Evolutionary conservation across 2,329 filamentous ascomycete species (phyloP), one percentile per base, ranked within the genome.

Genomic region (Trichoderma gracile): DNA sequence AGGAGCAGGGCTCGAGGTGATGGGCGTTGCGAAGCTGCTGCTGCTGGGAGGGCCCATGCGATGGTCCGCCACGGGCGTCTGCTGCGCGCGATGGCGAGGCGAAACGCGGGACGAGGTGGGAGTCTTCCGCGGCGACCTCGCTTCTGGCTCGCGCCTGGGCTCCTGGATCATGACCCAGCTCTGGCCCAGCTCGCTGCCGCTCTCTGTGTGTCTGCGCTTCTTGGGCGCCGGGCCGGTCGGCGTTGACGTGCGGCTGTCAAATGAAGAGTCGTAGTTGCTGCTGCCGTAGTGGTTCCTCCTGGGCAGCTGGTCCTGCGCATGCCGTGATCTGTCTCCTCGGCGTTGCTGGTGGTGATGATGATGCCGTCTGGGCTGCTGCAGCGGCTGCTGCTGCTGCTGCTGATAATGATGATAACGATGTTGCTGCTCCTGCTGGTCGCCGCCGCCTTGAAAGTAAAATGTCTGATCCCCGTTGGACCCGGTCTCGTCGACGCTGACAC

Each of bases 111-210:
- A 65, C 15, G 69, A 49, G 21, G n/a, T 63, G 7, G 69, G 65
- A 46, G 71, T 69, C 52, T 73, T 71, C 27, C 71, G 72, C 14
- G 70, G 70, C 50, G 71, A 65, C 66, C 58, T 74, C 63, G 67
- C 23, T 68, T 70, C 66, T 7, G 42, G 10, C 10, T 66, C 62
- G 42, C 67, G 66, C 33, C 67, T 68, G 19, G 73, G 73, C 50
- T 82, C 81, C 63, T 79, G 78, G 27, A 93, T 86, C 67, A 93
- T 81, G 30, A 93, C 88, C 90, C 90, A 93, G 76, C 87, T 90
- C 63, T 82, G 84, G 33, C 84, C 80, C 6, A 90, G 78, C 49
- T 89, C 85, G 67, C 86, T 82, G 19, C 80, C 78, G 1, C 78
- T 73, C 60, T 79, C 76, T n/a, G 83, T 79, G 66, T 86, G 84